These are phyloP conservation scores for Albifimbria verrucaria DNA, from an alignment of 2,329 filamentous ascomycete species.

Conservation along the genomic window DNA sequence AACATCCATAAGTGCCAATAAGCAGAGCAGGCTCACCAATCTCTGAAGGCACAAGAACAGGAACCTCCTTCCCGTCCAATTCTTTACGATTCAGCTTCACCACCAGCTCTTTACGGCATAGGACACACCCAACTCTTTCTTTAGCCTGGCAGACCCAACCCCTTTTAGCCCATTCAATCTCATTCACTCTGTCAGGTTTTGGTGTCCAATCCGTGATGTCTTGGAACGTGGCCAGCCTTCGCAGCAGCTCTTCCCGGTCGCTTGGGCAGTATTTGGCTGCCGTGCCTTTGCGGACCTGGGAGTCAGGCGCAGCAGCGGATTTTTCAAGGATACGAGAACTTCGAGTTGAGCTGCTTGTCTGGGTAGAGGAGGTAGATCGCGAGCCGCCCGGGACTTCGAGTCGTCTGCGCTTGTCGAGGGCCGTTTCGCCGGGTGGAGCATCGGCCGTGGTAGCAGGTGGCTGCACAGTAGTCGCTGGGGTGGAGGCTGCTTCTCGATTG, in stretches of 20 bases:
- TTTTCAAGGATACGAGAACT: too few relatives aligned
- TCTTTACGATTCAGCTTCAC: slow-evolving; percentile 69
- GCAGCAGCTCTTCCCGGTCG: slow-evolving; percentile 79
- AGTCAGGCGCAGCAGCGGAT: slow-evolving; percentile 15
- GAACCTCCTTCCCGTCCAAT: slow-evolving; percentile 51
- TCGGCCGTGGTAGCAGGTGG: slow-evolving; percentile 9
- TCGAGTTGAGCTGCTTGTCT: slow-evolving; percentile 16
- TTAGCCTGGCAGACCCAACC: slow-evolving; percentile 85
- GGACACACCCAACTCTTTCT: slow-evolving; percentile 80
- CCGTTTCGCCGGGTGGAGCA: slow-evolving; percentile 21
- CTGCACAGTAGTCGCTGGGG: slow-evolving; percentile 9
- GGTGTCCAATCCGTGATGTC: slow-evolving; percentile 92
- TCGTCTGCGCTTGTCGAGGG: slow-evolving; percentile 52
- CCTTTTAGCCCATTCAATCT: slow-evolving; percentile 91
- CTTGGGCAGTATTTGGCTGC: slow-evolving; percentile 76
- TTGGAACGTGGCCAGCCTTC: slow-evolving; percentile 80
- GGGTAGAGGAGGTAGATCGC: slow-evolving; percentile 28
- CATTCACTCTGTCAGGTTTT: slow-evolving; percentile 80
- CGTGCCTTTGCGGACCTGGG: slow-evolving; percentile 18
- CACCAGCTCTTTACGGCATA: slow-evolving; percentile 80
- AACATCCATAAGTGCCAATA: too few relatives aligned
- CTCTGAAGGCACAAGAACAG: slow-evolving; percentile 55
- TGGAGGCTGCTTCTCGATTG: slow-evolving; percentile 3
- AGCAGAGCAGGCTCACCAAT: slow-evolving; percentile 37
- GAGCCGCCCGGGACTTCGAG: slow-evolving; percentile 34